phyloP scores from a whole-genome alignment of 2,329 filamentous ascomycete genomes.

The Aureobasidium sp. region DNA sequence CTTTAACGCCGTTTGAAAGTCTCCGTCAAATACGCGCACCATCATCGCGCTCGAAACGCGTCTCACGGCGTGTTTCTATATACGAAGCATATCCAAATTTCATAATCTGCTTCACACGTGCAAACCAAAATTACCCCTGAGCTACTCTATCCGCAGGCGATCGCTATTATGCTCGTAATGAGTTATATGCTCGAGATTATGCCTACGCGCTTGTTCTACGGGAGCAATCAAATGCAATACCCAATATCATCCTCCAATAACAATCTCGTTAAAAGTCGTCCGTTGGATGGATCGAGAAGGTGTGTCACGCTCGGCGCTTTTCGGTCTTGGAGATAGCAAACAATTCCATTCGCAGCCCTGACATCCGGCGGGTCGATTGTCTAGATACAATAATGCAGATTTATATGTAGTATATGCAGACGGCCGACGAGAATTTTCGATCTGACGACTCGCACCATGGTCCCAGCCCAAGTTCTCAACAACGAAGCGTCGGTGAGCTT shows the following conservation, averaged over 20 bases:
- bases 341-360: neutral
- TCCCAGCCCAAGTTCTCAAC: neutral
- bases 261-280: neutral
- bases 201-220: neutral
- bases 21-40: neutral
- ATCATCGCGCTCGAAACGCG: neutral
- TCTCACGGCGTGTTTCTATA: neutral
- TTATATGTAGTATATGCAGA: neutral
- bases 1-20: slow-evolving; percentile 8
- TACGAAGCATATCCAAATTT: neutral
- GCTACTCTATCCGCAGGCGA: neutral
- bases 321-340: slow-evolving; percentile 1
- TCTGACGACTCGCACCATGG: neutral
- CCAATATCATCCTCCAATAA: slow-evolving; percentile 5
- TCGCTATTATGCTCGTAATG: neutral
- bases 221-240: slow-evolving; percentile 5
- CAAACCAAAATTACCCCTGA: neutral
- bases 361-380: neutral
- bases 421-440: neutral
- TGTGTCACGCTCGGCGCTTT: neutral
- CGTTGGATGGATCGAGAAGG: neutral
- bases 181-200: neutral
- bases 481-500: neutral
- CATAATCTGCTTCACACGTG: neutral
- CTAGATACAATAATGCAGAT: neutral